Evolutionary conservation across 2,329 filamentous ascomycete genomes (phyloP).

Genomic region (Chrysoporthe deuterocubensis): DNA sequence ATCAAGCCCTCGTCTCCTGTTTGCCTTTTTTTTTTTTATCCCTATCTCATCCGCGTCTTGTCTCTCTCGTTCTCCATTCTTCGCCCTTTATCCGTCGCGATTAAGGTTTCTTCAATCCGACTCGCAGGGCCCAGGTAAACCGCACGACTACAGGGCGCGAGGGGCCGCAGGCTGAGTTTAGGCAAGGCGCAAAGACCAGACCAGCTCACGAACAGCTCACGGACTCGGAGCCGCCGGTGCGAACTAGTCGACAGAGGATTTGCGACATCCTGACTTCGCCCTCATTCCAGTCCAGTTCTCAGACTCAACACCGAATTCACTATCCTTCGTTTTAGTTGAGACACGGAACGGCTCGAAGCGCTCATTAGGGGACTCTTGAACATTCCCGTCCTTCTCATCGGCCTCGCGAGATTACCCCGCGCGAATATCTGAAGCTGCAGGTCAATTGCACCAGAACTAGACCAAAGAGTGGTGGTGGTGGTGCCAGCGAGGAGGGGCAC

Average conservation of each 20-base stretch:
- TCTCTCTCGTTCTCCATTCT: slow-evolving; percentile 1
- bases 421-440: not conserved
- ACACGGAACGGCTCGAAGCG: slow-evolving; percentile 23
- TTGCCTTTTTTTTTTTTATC: not conserved
- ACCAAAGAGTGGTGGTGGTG: slow-evolving; percentile 12
- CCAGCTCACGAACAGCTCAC: slow-evolving; percentile 6
- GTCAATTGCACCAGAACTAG: not conserved
- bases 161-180: not conserved
- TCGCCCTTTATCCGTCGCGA: not conserved
- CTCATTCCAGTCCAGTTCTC: slow-evolving; percentile 11
- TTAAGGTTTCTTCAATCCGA: not conserved
- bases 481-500: slow-evolving; percentile 26
- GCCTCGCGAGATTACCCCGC: not conserved
- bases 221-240: not conserved
- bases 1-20: not conserved
- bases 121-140: not conserved
- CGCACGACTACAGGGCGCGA: not conserved
- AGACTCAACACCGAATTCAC: not conserved
- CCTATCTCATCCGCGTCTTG: not conserved
- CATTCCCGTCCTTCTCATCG: slow-evolving; percentile 1
- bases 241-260: not conserved
- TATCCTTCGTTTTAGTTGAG: slow-evolving; percentile 15
- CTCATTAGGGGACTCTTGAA: not conserved
- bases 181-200: not conserved
- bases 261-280: not conserved